A percentile compares a stretch with the other conserved stretches of the same genome.
These are phyloP conservation scores for Pythium dissotocum DNA, from an alignment of 352 stramenopile species.

Conservation along the genomic window DNA sequence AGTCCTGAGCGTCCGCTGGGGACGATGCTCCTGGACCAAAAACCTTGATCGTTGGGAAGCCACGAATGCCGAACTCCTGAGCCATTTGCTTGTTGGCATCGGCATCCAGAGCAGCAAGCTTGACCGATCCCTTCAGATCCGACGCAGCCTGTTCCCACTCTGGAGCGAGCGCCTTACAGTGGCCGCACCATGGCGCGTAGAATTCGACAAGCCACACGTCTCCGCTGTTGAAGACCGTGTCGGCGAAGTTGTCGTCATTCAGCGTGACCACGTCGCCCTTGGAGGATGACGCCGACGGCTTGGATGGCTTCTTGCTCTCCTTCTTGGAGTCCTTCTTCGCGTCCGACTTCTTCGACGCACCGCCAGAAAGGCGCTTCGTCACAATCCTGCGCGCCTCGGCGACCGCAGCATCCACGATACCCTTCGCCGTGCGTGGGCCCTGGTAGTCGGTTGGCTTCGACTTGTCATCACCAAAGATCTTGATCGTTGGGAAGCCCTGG, in stretches of 20 bases:
- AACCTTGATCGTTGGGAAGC: slow-evolving; percentile 96
- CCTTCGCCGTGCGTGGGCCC: slow-evolving; percentile 77
- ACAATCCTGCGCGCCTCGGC: slow-evolving; percentile 71
- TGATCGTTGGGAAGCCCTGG: slow-evolving; percentile 93
- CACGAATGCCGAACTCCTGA: slow-evolving; percentile 86
- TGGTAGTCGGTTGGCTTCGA: slow-evolving; percentile 74
- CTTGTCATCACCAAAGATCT: slow-evolving; percentile 90
- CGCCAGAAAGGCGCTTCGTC: slow-evolving; percentile 72
- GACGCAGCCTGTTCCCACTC: slow-evolving; percentile 90
- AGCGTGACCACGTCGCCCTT: slow-evolving; percentile 86
- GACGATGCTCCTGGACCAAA: slow-evolving; percentile 79
- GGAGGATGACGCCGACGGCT: slow-evolving; percentile 30
- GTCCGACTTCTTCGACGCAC: slow-evolving; percentile 45
- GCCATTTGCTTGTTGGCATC: slow-evolving; percentile 91
- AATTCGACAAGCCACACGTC: slow-evolving; percentile 93
- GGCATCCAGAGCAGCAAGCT: slow-evolving; percentile 92
- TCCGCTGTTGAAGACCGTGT: slow-evolving; percentile 88
- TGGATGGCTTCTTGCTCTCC: slow-evolving; percentile 45
- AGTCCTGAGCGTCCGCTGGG: slow-evolving; percentile 68
- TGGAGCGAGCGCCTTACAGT: slow-evolving; percentile 91
- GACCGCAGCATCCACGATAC: slow-evolving; percentile 84
- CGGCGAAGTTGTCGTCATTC: slow-evolving; percentile 91
- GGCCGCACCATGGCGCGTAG: slow-evolving; percentile 92
- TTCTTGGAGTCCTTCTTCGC: slow-evolving; percentile 35
- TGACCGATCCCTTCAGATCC: slow-evolving; percentile 87